phyloP scores from a whole-genome alignment of 148 eudicot species.

The Nepenthes mirabilis region DNA sequence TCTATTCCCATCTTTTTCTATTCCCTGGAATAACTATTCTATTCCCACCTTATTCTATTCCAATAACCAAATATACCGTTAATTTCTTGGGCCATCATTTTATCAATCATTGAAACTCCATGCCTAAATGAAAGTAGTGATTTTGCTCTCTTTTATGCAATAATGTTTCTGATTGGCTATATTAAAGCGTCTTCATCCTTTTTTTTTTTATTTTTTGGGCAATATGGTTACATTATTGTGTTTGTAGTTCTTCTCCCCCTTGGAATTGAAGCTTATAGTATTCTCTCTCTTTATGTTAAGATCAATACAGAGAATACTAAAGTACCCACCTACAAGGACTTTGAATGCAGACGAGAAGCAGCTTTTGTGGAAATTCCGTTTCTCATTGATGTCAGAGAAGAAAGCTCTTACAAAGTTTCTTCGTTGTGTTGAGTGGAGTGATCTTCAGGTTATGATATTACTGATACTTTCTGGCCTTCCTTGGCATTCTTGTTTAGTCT shows the following conservation, averaged over 20 bases:
- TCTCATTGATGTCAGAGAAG: constrained; percentile 89
- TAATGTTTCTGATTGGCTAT: too few species aligned
- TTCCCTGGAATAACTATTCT: too few species aligned
- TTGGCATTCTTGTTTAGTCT: neutral
- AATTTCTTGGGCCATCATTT: too few species aligned
- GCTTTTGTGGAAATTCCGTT: constrained; percentile 96
- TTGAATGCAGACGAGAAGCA: constrained; percentile 95
- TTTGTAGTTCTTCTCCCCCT: neutral
- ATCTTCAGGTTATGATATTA: constrained; percentile 53
- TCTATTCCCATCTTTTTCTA: too few species aligned
- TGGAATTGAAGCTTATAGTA: constrained; percentile 4
- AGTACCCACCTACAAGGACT: constrained; percentile 88
- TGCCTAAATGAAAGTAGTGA: too few species aligned
- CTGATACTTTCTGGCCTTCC: neutral
- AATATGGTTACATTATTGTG: neutral
- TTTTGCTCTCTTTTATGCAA: too few species aligned
- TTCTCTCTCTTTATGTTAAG: constrained; percentile 26
- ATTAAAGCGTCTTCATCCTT: neutral
- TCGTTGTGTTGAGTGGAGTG: constrained; percentile 99
- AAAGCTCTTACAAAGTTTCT: constrained; percentile 93
- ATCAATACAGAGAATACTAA: constrained; percentile 79
- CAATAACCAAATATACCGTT: too few species aligned
- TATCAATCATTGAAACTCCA: too few species aligned
- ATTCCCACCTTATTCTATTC: too few species aligned
- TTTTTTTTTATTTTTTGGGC: too few species aligned